These are phyloP conservation scores for Sugiyamaella xylanicola DNA, from an alignment of 1,139 yeast species.

Conservation along the genomic window DNA sequence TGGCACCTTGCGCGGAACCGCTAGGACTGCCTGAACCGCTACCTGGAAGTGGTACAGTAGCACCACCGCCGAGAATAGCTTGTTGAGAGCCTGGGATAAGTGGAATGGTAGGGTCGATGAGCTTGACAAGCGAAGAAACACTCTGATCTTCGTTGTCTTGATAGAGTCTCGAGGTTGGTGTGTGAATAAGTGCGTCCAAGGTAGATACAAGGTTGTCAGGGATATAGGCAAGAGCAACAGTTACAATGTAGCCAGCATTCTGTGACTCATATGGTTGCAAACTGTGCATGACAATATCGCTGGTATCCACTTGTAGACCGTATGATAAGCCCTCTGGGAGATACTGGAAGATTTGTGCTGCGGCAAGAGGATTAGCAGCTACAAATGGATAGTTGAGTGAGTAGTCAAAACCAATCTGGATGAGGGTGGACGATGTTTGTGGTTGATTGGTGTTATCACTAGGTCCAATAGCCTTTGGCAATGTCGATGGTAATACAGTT, in stretches of 20 bases:
- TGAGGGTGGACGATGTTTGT: constrained; percentile 38
- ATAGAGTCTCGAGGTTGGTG: constrained; percentile 41
- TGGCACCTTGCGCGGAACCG: constrained; percentile 23
- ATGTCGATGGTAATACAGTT: constrained; percentile 35
- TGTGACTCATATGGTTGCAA: constrained; percentile 43
- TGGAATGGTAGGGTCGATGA: constrained; percentile 46
- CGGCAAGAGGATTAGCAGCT: constrained; percentile 45
- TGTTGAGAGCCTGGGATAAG: constrained; percentile 33
- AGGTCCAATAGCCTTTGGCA: constrained; percentile 47
- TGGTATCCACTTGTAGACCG: constrained; percentile 38
- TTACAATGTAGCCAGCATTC: constrained; percentile 40
- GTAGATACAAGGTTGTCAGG: constrained; percentile 39
- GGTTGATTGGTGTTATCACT: constrained; percentile 36
- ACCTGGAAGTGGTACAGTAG: constrained; percentile 15
- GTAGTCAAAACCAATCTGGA: constrained; percentile 47
- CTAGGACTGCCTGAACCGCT: constrained; percentile 21
- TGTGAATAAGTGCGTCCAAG: constrained; percentile 38
- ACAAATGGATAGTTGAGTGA: constrained; percentile 47
- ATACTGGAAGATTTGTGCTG: constrained; percentile 48
- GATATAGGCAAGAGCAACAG: constrained; percentile 45
- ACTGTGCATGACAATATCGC: constrained; percentile 39
- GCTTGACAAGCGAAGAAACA: constrained; percentile 41
- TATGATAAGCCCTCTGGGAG: constrained; percentile 46
- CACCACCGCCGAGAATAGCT: constrained; percentile 24
- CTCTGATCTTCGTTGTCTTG: constrained; percentile 38